Conservation (phyloP, 2,329 filamentous ascomycete species). For the Botryosphaeria dothidea region DNA sequence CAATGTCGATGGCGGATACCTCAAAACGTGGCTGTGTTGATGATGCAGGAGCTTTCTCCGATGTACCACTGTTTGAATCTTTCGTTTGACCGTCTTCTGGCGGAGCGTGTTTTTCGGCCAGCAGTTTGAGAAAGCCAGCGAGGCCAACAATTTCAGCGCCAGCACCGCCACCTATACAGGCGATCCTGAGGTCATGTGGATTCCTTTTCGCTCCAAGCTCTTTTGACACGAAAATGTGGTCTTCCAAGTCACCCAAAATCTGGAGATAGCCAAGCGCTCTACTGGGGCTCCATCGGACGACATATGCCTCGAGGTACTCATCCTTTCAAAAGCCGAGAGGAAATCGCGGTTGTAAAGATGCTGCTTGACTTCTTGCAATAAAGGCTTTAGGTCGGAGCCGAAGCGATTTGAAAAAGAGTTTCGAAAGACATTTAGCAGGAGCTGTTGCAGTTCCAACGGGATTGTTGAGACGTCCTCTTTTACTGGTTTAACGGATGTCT, state of each 20-base stretch:
- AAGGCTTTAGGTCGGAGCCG: conserved; percentile 49
- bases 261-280: conserved; percentile 79
- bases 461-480: conserved; percentile 27
- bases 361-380: conserved; percentile 80
- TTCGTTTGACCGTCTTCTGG: neutral
- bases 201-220: neutral
- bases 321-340: conserved; percentile 70
- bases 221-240: conserved; percentile 21
- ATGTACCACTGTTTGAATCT: neutral
- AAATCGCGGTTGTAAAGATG: conserved; percentile 89
- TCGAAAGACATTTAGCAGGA: conserved; percentile 72
- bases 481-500: neutral
- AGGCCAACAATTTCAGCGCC: conserved; percentile 68
- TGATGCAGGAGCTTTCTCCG: neutral
- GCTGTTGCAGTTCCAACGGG: conserved; percentile 63
- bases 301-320: conserved; percentile 78
- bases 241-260: conserved; percentile 48
- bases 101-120: neutral
- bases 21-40: conserved; percentile 28
- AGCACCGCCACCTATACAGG: conserved; percentile 65
- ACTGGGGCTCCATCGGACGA: conserved; percentile 85
- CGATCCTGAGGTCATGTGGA: conserved; percentile 38
- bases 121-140: conserved; percentile 48
- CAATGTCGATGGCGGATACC: conserved; percentile 76
- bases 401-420: conserved; percentile 56